Base-by-base conservation (phyloP, 2,329 filamentous ascomycete genomes). In the Aspergillus amoenus region DNA sequence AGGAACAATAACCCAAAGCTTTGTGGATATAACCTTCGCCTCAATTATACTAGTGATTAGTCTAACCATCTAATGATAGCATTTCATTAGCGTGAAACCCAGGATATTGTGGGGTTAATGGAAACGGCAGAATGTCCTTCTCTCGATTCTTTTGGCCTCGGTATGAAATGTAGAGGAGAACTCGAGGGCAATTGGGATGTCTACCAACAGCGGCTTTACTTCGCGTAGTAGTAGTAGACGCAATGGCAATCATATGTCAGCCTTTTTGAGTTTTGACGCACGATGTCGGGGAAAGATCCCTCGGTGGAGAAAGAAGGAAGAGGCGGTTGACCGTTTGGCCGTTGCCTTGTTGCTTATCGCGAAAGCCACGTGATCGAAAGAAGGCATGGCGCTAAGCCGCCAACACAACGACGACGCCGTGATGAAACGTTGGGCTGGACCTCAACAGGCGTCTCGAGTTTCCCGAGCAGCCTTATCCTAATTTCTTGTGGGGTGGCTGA, bases 291-390 rank as follows among this genome's bases (percentile, higher is more conserved):
- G 24, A 42, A 41, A 27, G 47, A 39, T 41, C 18, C 17, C 5
- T n/a, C n/a, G 34, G 40, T 44, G 40, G 49, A 52, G 24, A 52
- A 32, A 30, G 8, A 9, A 41, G 9, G 43, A 40, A 57, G 34
- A 30, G 27, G 9, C 9, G 27, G 4, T 30, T 30, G 27, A 47
- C 17, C 40, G 41, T 21, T 21, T 21, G 21, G 21, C 21, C 21
- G 21, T 21, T 21, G 21, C 21, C 21, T 21, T 21, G 21, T 37
- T 55, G 45, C 61, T 59, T 64, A 60, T 62, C 55, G n/a, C 44
- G 22, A 21, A 21, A 24, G 42, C 52, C 65, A 67, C 65, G 64
- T 65, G 65, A 64, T 53, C 39, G 24, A 24, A 50, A 30, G 41
- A 45, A 55, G 42, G 52, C 45, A 27, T 55, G 56, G 59, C 56